Evolutionary conservation across 2,329 filamentous ascomycete species (phyloP).

Genomic region (Tolypocladium ovalisporum): DNA sequence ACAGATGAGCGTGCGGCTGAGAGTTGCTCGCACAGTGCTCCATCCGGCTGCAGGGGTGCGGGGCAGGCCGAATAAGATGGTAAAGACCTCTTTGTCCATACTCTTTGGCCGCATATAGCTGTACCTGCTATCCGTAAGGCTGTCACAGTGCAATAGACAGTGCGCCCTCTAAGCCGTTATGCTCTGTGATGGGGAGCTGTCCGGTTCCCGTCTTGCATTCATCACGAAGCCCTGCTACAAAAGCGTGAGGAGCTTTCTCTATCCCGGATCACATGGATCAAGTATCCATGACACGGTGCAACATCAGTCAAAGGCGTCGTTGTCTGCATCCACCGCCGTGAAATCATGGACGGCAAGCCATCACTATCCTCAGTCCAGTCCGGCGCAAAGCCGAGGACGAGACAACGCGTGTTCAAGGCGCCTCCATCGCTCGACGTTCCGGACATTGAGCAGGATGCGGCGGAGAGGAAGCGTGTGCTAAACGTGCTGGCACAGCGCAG

Average conservation of each 20-base stretch:
- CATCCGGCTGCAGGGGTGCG: neutral
- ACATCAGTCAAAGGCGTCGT: neutral
- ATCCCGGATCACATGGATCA: neutral
- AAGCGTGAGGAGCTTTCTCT: neutral
- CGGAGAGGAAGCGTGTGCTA: conserved; percentile 40
- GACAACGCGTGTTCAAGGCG: conserved; percentile 29
- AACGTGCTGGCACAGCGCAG: conserved; percentile 44
- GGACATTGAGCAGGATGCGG: conserved; percentile 36
- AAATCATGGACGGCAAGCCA: neutral
- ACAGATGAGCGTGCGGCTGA: neutral
- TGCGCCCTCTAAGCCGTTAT: neutral
- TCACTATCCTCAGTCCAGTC: neutral
- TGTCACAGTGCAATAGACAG: neutral
- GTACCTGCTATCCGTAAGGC: conserved; percentile 1
- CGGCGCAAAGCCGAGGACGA: conserved; percentile 15
- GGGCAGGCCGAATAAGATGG: neutral
- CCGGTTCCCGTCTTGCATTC: neutral
- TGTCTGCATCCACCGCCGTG: neutral
- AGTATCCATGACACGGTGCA: neutral
- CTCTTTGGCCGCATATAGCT: too few species aligned
- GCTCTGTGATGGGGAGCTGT: neutral
- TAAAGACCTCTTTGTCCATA: neutral
- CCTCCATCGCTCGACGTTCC: conserved; percentile 31
- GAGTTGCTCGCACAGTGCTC: neutral
- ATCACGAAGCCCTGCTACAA: neutral